Evolutionary conservation across 1,284 basidiomycete genomes (phyloP), one percentile per base, ranked within the genome.

Genomic region (Meira nashicola): DNA sequence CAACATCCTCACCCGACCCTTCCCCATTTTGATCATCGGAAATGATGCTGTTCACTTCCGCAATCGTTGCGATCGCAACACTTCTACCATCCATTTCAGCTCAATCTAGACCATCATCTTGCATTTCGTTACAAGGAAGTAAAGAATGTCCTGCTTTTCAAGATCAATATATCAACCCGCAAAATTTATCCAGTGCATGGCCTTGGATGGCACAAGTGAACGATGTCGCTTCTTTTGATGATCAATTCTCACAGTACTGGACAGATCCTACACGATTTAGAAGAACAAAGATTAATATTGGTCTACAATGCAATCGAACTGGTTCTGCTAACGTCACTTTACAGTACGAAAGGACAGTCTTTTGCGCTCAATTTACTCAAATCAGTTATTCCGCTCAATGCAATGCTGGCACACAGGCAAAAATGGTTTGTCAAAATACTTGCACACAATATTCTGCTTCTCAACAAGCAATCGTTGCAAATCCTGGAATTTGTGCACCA

Each of bases 151-250:
- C 71, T 11, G 64, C 68, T 19, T 73, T 73, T 62, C 71, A 73
- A 62, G 57, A 62, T 58, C 66, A 58, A 56, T 43, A 78, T 60
- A 62, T 82, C 58, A 70, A 74, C 57, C 80, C 80, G 0, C 51
- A 61, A 25, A 79, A 79, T 62, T 71, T 82, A 14, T 73, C 79
- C 11, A 57, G 68, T 55, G 67, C 78, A 15, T 81, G 70, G 64
- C 73, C 73, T 23, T 81, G 65, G 39, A 68, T 81, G 64, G 19
- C 71, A 10, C 60, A 55, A 9, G 80, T 81, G 33, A 75, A 62
- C 46, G 75, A 76, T 33, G 80, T 81, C 0, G 57, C 73, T 1
- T 73, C 78, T 8, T 81, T 81, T 57, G 81, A 81, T 63, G 65
- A 70, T 39, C 76, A 74, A 17, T 79, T 79, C 37, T 57, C 76